A percentile compares a stretch with the other conserved stretches of the same genome.
These are phyloP conservation scores for Coleophoma eucalyptorum DNA, from an alignment of 2,329 filamentous ascomycete species.

Conservation along the genomic window DNA sequence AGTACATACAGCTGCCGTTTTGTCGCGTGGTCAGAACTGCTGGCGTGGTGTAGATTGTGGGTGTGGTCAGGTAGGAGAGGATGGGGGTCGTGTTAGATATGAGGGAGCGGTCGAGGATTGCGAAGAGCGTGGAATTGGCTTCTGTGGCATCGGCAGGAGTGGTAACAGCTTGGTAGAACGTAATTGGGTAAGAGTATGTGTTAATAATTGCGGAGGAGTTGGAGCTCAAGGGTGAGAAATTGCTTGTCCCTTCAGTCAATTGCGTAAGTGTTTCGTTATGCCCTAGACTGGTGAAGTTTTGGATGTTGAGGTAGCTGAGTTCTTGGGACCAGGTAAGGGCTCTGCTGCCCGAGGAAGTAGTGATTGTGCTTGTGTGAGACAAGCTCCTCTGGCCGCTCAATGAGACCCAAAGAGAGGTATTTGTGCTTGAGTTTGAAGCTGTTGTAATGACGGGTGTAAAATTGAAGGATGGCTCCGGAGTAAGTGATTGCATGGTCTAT, in stretches of 20 bases:
- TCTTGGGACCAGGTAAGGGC: constrained; percentile 13
- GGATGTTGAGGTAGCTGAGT: constrained; percentile 13
- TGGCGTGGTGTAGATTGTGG: constrained; percentile 2
- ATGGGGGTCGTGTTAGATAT: constrained; percentile 8
- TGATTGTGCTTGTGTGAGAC: constrained; percentile 12
- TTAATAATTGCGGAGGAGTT: constrained; percentile 4
- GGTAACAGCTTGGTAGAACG: constrained; percentile 9
- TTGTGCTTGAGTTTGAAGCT: neutral
- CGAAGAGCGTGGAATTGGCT: constrained; percentile 11
- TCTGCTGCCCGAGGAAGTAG: constrained; percentile 13
- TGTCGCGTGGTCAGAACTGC: constrained; percentile 9
- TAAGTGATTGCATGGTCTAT: constrained; percentile 6
- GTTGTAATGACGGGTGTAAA: constrained; percentile 8
- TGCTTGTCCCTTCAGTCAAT: constrained; percentile 9
- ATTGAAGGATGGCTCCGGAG: constrained; percentile 4
- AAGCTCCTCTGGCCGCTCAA: constrained; percentile 10
- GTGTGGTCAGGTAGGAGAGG: constrained; percentile 13
- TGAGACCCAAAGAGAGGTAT: constrained; percentile 10
- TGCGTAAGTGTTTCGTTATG: constrained; percentile 15
- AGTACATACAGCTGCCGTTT: constrained; percentile 15
- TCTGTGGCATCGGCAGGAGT: constrained; percentile 6
- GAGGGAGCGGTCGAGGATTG: constrained; percentile 11
- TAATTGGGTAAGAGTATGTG: constrained; percentile 12
- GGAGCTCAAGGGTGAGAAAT: constrained; percentile 5
- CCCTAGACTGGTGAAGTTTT: constrained; percentile 12